These are phyloP conservation scores for Ustilago loliicola DNA, from an alignment of 1,284 basidiomycete genomes.

Conservation along the genomic window DNA sequence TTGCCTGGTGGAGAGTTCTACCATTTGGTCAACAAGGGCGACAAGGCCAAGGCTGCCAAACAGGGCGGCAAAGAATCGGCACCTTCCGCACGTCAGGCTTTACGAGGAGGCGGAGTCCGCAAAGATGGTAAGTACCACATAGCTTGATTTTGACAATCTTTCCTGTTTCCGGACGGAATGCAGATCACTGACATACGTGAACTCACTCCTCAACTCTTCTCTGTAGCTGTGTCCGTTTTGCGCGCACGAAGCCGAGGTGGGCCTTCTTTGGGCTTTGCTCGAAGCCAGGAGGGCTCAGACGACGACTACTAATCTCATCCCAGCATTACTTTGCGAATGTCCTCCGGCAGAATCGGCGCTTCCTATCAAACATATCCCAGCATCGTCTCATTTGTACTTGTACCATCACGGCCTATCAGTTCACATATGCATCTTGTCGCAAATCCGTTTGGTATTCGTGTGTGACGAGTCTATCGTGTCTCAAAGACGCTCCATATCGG, in stretches of 20 bases:
- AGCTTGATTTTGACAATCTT: background rate
- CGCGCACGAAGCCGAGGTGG: constrained; percentile 42
- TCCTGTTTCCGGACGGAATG: background rate
- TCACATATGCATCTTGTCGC: background rate
- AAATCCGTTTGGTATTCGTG: background rate
- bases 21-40: constrained; percentile 40
- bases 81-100: constrained; percentile 31
- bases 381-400: constrained; percentile 25
- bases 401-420: constrained; percentile 10
- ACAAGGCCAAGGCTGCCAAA: constrained; percentile 32
- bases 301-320: constrained; percentile 20
- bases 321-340: background rate
- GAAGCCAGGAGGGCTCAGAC: constrained; percentile 43
- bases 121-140: constrained; percentile 18
- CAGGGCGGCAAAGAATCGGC: constrained; percentile 14
- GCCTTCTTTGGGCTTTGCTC: constrained; percentile 45
- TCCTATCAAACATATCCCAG: background rate
- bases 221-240: constrained; percentile 30
- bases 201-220: background rate
- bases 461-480: constrained; percentile 7
- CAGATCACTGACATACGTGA: background rate
- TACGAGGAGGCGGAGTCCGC: constrained; percentile 41
- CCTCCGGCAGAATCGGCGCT: background rate
- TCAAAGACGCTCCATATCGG: constrained; percentile 59
- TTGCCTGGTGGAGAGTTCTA: constrained; percentile 62